Evolutionary conservation across 2,329 filamentous ascomycete genomes (phyloP), one percentile per base, ranked within the genome.

Genomic region (Claviceps sp.): DNA sequence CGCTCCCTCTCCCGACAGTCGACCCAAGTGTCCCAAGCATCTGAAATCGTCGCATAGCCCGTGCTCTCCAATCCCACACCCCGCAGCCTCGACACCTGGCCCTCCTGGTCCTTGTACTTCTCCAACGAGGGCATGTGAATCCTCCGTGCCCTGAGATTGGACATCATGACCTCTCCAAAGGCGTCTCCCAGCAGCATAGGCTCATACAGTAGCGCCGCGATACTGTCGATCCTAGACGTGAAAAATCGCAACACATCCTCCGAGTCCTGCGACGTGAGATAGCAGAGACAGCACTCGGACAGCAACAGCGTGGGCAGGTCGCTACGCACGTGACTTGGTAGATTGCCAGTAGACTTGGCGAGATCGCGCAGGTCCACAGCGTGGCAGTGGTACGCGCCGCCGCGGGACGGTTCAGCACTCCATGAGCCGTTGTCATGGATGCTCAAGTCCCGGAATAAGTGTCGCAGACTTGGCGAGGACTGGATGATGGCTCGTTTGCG

Each of bases 211-310:
- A 95, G 70, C 3, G 94, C 69, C 66, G 77, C 59, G 56, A 82
- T 52, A 64, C 70, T 56, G 48, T 63, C 58, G 40, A 80, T 76
- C 20, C 65, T 69, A 2, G 72, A 67, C 16, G 76, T 73, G 60
- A 91, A 89, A 65, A 80, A 83, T 16, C 72, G 65, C 22, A 95
- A 67, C 4, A 91, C 81, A 1, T 70, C 68, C 40, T 75, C 72
- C 0, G 89, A 84, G 49, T 82, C 76, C 0, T 75, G 61, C 0
- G 82, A 76, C 8, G 83, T 75, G 1, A 98, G 77, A 62, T 98
- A 98, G 65, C 93, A 88, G 36, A 98, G 77, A 64, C 93, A 98
- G 74, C 93, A 97, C 67, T 98, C 93, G 0, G 91, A 97, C 6
- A 98, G 75, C 24, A 98, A 69, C 8, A 98, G 70, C 0, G 93